phyloP scores from a whole-genome alignment of 129 eudicot genomes.

The Centella asiatica region DNA sequence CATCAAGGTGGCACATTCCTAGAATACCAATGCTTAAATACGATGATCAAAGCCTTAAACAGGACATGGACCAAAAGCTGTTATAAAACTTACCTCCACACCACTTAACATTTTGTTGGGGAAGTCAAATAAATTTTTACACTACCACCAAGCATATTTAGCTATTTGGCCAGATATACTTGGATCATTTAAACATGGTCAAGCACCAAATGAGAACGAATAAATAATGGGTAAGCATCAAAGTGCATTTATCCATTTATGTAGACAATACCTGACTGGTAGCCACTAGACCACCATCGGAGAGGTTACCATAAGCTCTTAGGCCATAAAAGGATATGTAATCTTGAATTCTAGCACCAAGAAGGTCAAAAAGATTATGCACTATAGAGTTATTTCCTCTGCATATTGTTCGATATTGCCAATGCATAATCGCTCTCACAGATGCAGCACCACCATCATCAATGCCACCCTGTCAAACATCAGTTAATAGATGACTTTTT shows the following conservation, averaged over 20 bases:
- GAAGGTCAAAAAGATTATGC: constrained; percentile 62
- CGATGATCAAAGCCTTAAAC: not conserved
- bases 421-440: constrained; percentile 97
- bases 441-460: constrained; percentile 99
- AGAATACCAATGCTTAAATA: no score
- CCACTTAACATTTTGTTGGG: not conserved
- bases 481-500: not conserved
- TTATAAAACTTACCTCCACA: no score
- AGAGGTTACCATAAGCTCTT: constrained; percentile 80
- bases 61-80: not conserved
- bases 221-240: no score
- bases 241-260: no score
- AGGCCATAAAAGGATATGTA: constrained; percentile 96
- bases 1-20: not conserved
- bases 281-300: constrained; percentile 75
- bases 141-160: not conserved
- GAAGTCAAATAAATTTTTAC: not conserved
- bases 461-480: constrained; percentile 66
- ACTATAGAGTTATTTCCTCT: constrained; percentile 78
- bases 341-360: constrained; percentile 80
- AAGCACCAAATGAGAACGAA: not conserved
- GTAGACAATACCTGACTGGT: constrained; percentile 66
- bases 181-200: no score
- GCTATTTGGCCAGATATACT: no score
- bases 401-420: constrained; percentile 96